phyloP scores from a whole-genome alignment of 768 basidiomycete species.

The Russula abietina region DNA sequence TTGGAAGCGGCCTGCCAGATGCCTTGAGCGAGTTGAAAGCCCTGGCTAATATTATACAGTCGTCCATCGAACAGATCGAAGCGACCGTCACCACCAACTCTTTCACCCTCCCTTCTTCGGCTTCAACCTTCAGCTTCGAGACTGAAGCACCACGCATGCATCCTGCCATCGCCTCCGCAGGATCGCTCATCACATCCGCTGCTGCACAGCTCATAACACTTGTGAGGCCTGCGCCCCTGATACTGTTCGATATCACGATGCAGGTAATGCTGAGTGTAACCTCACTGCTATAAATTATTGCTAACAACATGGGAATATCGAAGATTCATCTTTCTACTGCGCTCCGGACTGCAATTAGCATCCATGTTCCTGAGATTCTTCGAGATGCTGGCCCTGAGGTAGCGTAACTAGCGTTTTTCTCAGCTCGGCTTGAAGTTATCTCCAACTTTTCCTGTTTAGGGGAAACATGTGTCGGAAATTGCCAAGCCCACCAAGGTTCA shows the following conservation, averaged over 20 bases:
- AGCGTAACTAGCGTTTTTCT: neutral
- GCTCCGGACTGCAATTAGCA: too few relatives aligned
- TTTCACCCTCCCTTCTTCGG: slow-evolving; percentile 1
- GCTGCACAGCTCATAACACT: slow-evolving; percentile 10
- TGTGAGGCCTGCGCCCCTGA: slow-evolving; percentile 4
- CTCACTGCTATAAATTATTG: neutral
- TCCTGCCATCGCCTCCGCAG: slow-evolving; percentile 3
- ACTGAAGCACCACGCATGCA: slow-evolving; percentile 4
- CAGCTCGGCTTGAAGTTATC: too few relatives aligned
- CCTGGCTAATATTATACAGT: slow-evolving; percentile 9
- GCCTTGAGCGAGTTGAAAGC: neutral
- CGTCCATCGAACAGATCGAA: slow-evolving; percentile 7
- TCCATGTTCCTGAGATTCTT: slow-evolving; percentile 21
- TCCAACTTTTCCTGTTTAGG: slow-evolving; percentile 25
- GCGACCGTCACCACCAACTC: neutral
- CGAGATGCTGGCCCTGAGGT: slow-evolving; percentile 18
- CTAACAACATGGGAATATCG: neutral
- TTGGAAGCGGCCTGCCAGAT: neutral
- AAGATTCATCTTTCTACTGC: slow-evolving; percentile 4
- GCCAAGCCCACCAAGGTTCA: slow-evolving; percentile 32
- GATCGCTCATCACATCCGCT: slow-evolving; percentile 10
- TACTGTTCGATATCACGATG: neutral
- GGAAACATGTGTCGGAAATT: slow-evolving; percentile 37
- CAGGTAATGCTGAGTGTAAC: neutral
- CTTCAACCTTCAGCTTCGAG: neutral